Base-by-base conservation (phyloP, 2,329 filamentous ascomycete genomes). In the Penicillium sp. region DNA sequence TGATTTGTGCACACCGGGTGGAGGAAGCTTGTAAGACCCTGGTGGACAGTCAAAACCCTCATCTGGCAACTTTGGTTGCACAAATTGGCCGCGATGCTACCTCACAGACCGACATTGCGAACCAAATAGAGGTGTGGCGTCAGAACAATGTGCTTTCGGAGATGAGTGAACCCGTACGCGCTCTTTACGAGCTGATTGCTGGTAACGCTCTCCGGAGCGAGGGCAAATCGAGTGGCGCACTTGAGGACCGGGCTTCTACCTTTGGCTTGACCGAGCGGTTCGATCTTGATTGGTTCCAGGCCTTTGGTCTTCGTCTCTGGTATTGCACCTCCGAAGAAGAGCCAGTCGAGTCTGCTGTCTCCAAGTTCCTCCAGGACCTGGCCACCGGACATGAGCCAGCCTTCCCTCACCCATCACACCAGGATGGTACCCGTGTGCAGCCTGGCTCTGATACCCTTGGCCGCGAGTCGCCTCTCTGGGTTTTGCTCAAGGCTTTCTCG, bases 221-320 rank as follows among this genome's bases (percentile, higher is more conserved):
- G 61, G 94, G 93, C 10, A 87, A 88, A 67, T 67, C 71, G 1
- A 88, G 85, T 60, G 86, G 83, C 6, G 84, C 89, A 1, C 76
- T 88, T 8, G 94, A 97, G 72, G 90, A 97, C 73, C 87, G 89
- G 42, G 83, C 88, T 38, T 83, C 87, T 13, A 88, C 88, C 0
- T 96, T 99, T 68, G 82, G 86, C 50, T 89, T 99, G 60, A 89
- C 91, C 1, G 83, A 89, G 64, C 87, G 87, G 44, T 99, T 97
- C 69, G 85, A 85, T 4, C 80, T 99, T 34, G 89, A 95, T 70
- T 99, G 94, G 94, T 87, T 90, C 71, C 92, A 96, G 68, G 88
- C 92, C 0, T 96, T 99, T 72, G 93, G 90, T 10, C 81, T 99
- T 46, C 86, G 92, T 41, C 79, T 99, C 1, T 97, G 92, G 89